Conservation (phyloP, 805 yeast species). For the Hanseniaspora lindneri region DNA sequence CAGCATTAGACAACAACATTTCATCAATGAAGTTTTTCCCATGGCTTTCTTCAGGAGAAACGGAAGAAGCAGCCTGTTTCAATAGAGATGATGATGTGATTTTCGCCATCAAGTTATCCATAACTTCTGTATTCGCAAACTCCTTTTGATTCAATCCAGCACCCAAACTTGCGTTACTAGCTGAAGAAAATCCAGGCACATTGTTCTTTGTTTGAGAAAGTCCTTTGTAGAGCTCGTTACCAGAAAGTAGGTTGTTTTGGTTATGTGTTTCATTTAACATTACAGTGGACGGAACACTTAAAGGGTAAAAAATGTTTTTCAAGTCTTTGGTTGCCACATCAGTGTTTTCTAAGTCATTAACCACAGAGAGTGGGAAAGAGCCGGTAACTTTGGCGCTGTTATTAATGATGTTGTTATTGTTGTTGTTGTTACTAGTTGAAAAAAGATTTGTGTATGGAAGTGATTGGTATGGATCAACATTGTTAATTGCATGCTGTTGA, state of each 20-base stretch:
- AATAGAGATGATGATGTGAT: background rate
- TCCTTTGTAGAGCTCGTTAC: slow-evolving; percentile 3
- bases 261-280: background rate
- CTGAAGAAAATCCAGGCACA: background rate
- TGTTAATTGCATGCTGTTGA: background rate
- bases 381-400: background rate
- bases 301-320: background rate
- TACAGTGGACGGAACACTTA: background rate
- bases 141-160: background rate
- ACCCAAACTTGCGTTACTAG: background rate
- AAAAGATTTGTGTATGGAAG: slow-evolving; percentile 9
- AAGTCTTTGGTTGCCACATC: background rate
- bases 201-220: background rate
- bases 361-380: slow-evolving; percentile 6
- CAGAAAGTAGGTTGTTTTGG: slow-evolving; percentile 2
- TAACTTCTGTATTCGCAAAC: background rate
- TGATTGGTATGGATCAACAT: slow-evolving; percentile 1
- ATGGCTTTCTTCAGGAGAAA: background rate
- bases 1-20: background rate
- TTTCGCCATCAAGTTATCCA: slow-evolving; percentile 8
- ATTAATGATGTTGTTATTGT: too few species aligned
- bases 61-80: background rate
- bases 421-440: slow-evolving; percentile 2
- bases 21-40: background rate
- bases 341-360: slow-evolving; percentile 4